Base-by-base conservation (phyloP, 495 filamentous ascomycete species). In the Aspergillus sparsus region DNA sequence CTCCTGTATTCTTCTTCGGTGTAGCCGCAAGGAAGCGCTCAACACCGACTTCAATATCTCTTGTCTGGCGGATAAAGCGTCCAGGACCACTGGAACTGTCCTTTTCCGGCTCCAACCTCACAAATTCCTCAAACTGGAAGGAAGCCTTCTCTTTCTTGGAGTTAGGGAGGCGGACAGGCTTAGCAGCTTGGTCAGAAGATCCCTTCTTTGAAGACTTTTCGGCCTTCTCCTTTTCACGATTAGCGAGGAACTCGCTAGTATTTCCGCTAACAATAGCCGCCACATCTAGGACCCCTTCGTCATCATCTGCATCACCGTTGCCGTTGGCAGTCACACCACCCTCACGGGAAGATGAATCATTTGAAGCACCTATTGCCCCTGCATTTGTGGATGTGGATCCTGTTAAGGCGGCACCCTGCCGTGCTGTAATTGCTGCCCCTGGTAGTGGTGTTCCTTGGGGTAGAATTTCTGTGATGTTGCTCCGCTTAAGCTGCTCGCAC, bases 401-500 rank as follows among this genome's bases (percentile, higher is more conserved):
- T 0, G 83, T 81, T 4, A 85, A 84, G 62, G 93, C 91, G n/a
- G 69, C 75, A 10, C 83, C 79, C 42, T 57, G 84, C 76, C 64
- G 79, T 7, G 74, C 69, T 4, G 74, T 71, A 31, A 71, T 73
- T n/a, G 70, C 74, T 64, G 83, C 61, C 52, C 83, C 75, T 41
- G 85, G 82, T 57, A 88, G 47, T 58, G 86, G 72, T 53, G 80
- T 77, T 21, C 86, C 89, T 5, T 85, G 82, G 1, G 89, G 86
- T 11, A 98, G 77, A 51, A 98, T 86, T 71, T 98, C 94, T 65
- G 92, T 93, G 50, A 98, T 90, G 18, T 85, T 76, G 62, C 86
- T 96, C 66, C 84, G 87, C 80, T 98, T 98, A 55, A 98, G 74
- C 74, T 97, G 91, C 78, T 98, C 95, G 49, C 91, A 94, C 89